phyloP scores from a whole-genome alignment of 805 yeast species.

The Zygotorulaspora sp. region DNA sequence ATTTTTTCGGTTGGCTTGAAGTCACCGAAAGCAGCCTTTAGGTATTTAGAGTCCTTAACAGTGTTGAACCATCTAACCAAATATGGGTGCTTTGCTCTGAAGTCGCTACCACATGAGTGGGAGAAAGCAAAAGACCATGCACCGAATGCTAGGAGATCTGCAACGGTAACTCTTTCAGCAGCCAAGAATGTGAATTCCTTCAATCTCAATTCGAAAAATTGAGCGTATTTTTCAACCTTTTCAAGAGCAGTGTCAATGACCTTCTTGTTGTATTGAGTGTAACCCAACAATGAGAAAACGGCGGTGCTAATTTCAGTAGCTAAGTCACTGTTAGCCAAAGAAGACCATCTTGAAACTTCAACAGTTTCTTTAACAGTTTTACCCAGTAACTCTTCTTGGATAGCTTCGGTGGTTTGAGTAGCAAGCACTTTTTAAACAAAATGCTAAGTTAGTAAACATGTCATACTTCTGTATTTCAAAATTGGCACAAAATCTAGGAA shows the following conservation, averaged over 20 bases:
- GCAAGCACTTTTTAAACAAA: slow-evolving; percentile 1
- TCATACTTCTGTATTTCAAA: not conserved
- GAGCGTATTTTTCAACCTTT: slow-evolving; percentile 38
- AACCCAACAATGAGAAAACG: slow-evolving; percentile 57
- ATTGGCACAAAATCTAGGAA: not conserved
- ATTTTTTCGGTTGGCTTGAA: slow-evolving; percentile 61
- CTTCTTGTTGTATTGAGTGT: slow-evolving; percentile 75
- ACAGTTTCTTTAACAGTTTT: slow-evolving; percentile 57
- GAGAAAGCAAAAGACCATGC: slow-evolving; percentile 36
- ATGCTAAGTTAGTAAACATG: slow-evolving; percentile 2
- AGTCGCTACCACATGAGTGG: slow-evolving; percentile 55
- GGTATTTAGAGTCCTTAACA: slow-evolving; percentile 43
- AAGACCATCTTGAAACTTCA: slow-evolving; percentile 66
- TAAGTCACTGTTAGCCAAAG: slow-evolving; percentile 68
- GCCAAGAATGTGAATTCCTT: slow-evolving; percentile 64
- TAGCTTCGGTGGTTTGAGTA: slow-evolving; percentile 31
- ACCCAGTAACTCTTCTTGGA: slow-evolving; percentile 49
- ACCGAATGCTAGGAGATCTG: slow-evolving; percentile 26
- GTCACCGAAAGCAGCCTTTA: slow-evolving; percentile 45
- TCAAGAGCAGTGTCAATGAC: slow-evolving; percentile 45
- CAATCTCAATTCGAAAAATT: slow-evolving; percentile 53
- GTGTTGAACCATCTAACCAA: slow-evolving; percentile 72
- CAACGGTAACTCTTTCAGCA: slow-evolving; percentile 57
- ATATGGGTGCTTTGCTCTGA: slow-evolving; percentile 61
- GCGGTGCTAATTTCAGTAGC: slow-evolving; percentile 43